Evolutionary conservation across 192 early-diverging fungal genomes (phyloP).

Genomic region (Geranomyces variabilis): DNA sequence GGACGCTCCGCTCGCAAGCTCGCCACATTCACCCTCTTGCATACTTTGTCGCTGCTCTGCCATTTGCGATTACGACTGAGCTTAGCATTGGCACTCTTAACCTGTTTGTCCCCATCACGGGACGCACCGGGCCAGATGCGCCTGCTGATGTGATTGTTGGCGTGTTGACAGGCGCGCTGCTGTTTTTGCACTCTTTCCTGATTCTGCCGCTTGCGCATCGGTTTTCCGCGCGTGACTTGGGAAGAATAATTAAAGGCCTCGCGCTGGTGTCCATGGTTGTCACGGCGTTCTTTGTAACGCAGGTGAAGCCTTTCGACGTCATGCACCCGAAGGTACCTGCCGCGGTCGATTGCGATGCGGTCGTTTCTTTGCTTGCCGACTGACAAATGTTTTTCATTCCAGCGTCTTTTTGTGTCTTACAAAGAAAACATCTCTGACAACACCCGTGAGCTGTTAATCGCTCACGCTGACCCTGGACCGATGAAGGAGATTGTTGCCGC

Average conservation of each 20-base stretch:
- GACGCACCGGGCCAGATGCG: slow-evolving; percentile 66
- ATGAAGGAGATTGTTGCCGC: slow-evolving; percentile 46
- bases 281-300: slow-evolving; percentile 36
- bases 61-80: slow-evolving; percentile 18
- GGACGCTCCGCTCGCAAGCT: slow-evolving; percentile 2
- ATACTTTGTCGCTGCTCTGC: slow-evolving; percentile 35
- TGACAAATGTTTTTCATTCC: too few species aligned
- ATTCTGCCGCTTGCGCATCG: slow-evolving; percentile 59
- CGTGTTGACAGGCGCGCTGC: slow-evolving; percentile 56
- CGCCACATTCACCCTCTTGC: slow-evolving; percentile 28
- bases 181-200: slow-evolving; percentile 44
- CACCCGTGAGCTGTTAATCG: slow-evolving; percentile 56
- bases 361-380: not conserved
- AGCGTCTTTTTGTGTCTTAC: slow-evolving; percentile 61
- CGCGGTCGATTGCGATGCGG: not conserved
- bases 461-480: slow-evolving; percentile 62
- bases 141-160: slow-evolving; percentile 69
- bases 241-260: not conserved
- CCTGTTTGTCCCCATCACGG: slow-evolving; percentile 71
- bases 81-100: slow-evolving; percentile 45
- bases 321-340: slow-evolving; percentile 65
- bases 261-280: not conserved
- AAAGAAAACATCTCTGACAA: slow-evolving; percentile 64
- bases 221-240: slow-evolving; percentile 33
- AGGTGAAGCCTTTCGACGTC: slow-evolving; percentile 54